Evolutionary conservation across 768 basidiomycete species (phyloP), one percentile per base, ranked within the genome.

Genomic region (Mrakia hoshinonis): DNA sequence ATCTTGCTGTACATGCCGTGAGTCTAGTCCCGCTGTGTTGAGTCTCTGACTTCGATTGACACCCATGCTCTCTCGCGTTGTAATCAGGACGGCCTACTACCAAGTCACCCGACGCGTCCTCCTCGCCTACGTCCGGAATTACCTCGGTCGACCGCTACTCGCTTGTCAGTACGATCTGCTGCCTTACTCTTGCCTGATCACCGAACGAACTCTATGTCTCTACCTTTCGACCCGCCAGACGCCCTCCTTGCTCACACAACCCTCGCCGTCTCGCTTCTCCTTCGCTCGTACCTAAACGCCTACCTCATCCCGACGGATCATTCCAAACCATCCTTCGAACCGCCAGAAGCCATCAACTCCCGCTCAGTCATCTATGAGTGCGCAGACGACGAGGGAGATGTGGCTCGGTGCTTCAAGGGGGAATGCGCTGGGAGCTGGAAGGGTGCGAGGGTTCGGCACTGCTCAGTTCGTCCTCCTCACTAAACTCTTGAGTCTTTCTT

Each of bases 401-500:
- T 76, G 11, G 75, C 75, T 43, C 60, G 73, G 39, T 81, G 80
- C 67, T 76, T 71, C 49, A 79, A 79, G 64, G 80, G 76, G 5
- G 34, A 31, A 29, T 81, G 80, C 65, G 63, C 68, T 13, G 80
- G 79, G 7, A 43, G 78, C 52, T 79, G 79, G 79, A 80, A 80
- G 62, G 80, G 80, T 7, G 79, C 79, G n/a, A 72, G 79, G 52
- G 69, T 78, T 26, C 75, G 80, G 29, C 81, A 81, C 69, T 81
- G 81, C 69, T 76, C 74, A 11, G 73, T 76, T 29, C 38, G 43
- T 64, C 24, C 26, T 46, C 26, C n/a, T 22, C n/a, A 22, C 39
- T 20, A 26, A 38, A 3, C 12, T 12, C 12, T 64, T 24, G 2
- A 39, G 2, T 31, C 39, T 24, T 12, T 31, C 9, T 38, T 13